Conservation (phyloP, 208 protist species). For the Leishmania guyanensis region DNA sequence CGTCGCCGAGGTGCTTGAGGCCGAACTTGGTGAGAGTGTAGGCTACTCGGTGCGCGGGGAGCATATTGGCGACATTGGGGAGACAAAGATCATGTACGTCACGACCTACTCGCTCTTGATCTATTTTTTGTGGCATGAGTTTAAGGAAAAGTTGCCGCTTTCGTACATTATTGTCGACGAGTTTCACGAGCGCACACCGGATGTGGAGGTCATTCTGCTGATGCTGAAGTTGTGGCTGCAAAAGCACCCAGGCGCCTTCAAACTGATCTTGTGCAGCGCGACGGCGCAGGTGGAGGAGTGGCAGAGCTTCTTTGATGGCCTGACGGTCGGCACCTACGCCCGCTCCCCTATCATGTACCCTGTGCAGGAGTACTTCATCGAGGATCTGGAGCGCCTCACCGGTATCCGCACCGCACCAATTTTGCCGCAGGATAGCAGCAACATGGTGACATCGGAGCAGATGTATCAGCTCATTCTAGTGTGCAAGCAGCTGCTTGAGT, state of each 20-base stretch:
- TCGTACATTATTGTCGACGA: conserved; percentile 95
- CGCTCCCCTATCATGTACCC: conserved; percentile 65
- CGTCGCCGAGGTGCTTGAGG: conserved; percentile 53
- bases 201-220: conserved; percentile 90
- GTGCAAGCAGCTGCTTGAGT: conserved; percentile 62
- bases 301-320: conserved; percentile 72
- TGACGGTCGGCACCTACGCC: conserved; percentile 69
- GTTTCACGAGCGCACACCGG: conserved; percentile 95
- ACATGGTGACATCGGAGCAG: conserved; percentile 57
- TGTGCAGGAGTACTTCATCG: conserved; percentile 78
- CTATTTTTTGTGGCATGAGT: conserved; percentile 59
- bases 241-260: conserved; percentile 63
- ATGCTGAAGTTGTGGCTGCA: conserved; percentile 84
- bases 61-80: conserved; percentile 62
- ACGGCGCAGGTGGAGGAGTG: conserved; percentile 87
- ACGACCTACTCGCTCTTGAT: conserved; percentile 90
- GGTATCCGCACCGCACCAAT: conserved; percentile 41
- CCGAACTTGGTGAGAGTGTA: conserved; percentile 53
- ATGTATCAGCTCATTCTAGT: conserved; percentile 67
- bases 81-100: conserved; percentile 85
- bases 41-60: conserved; percentile 88
- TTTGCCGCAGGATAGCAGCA: conserved; percentile 28
- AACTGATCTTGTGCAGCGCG: conserved; percentile 90
- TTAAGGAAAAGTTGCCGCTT: conserved; percentile 57
- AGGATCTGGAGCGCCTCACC: conserved; percentile 70